A percentile compares a stretch with the other conserved stretches of the same genome.
Evolutionary conservation across 2,329 filamentous ascomycete genomes (phyloP).

Genomic region (Fusarium foetens): DNA sequence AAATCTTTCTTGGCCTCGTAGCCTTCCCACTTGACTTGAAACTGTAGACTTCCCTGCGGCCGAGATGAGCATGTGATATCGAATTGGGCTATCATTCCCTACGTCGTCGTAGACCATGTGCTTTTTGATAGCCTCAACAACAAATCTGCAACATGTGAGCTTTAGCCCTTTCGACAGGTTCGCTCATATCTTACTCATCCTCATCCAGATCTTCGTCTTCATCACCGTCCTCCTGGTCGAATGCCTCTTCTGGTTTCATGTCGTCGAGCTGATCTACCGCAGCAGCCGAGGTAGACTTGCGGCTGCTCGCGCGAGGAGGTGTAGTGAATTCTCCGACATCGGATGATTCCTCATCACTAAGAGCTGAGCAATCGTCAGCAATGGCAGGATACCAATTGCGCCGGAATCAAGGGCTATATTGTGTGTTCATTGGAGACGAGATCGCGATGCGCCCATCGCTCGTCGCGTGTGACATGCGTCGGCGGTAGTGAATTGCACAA

Average conservation of each 20-base stretch:
- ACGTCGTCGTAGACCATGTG: conserved; percentile 71
- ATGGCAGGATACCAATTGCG: conserved; percentile 6
- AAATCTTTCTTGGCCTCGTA: conserved; percentile 75
- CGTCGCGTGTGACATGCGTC: conserved; percentile 1
- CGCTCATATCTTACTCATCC: conserved; percentile 53
- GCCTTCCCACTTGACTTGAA: conserved; percentile 84
- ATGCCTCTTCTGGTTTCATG: conserved; percentile 46
- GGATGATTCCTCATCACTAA: conserved; percentile 53
- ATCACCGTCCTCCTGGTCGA: conserved; percentile 48
- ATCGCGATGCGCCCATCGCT: conserved; percentile 14
- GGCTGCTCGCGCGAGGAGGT: conserved; percentile 38
- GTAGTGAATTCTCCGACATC: conserved; percentile 44
- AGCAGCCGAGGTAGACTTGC: conserved; percentile 41
- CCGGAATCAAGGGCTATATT: neutral
- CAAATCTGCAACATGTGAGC: conserved; percentile 62
- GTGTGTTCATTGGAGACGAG: neutral
- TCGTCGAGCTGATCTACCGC: conserved; percentile 34
- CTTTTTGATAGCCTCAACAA: conserved; percentile 77
- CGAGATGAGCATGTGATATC: neutral
- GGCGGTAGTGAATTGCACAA: neutral
- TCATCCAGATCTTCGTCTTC: conserved; percentile 55
- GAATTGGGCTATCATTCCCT: conserved; percentile 28
- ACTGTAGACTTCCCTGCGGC: conserved; percentile 62
- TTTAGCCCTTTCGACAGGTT: conserved; percentile 3
- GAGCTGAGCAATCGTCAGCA: conserved; percentile 45